These are phyloP conservation scores for Crithidia bombi DNA, from an alignment of 208 protist genomes.

Conservation along the genomic window DNA sequence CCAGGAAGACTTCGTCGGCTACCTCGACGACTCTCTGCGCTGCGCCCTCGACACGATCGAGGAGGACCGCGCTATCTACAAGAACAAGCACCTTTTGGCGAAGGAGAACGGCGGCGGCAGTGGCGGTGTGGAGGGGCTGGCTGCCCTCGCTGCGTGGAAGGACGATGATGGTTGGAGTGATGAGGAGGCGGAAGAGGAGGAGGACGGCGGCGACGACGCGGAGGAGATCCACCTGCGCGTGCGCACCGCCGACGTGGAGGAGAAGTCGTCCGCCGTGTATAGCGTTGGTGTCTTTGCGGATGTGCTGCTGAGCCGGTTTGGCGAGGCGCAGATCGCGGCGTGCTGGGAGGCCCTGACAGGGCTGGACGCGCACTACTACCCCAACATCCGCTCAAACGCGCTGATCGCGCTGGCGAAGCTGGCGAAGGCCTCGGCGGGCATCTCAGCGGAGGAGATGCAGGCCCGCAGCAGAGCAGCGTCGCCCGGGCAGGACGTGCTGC, in stretches of 20 bases:
- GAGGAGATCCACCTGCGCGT: conserved; percentile 74
- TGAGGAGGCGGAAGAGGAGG: conserved; percentile 36
- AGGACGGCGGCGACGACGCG: conserved; percentile 55
- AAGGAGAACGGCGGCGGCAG: conserved; percentile 29
- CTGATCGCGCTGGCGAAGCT: conserved; percentile 68
- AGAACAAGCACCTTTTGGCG: conserved; percentile 72
- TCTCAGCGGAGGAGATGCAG: conserved; percentile 32
- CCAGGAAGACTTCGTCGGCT: conserved; percentile 57
- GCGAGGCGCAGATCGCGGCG: conserved; percentile 44
- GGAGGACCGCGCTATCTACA: conserved; percentile 61
- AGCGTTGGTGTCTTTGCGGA: conserved; percentile 84
- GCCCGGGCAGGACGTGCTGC: conserved; percentile 53
- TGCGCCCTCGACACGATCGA: conserved; percentile 70
- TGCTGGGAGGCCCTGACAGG: conserved; percentile 59
- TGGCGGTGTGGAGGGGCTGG: conserved; percentile 15
- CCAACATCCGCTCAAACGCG: conserved; percentile 70
- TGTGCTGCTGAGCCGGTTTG: conserved; percentile 53
- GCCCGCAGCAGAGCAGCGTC: conserved; percentile 32
- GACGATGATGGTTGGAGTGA: conserved; percentile 26
- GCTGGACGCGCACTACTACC: conserved; percentile 65
- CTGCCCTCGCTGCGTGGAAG: conserved; percentile 28
- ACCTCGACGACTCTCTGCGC: conserved; percentile 68
- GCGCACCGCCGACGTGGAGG: conserved; percentile 83
- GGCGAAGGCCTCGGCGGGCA: conserved; percentile 56
- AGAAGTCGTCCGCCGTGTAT: conserved; percentile 83